phyloP scores from a whole-genome alignment of 208 protist genomes.

The Trypanosomatidae sp. region DNA sequence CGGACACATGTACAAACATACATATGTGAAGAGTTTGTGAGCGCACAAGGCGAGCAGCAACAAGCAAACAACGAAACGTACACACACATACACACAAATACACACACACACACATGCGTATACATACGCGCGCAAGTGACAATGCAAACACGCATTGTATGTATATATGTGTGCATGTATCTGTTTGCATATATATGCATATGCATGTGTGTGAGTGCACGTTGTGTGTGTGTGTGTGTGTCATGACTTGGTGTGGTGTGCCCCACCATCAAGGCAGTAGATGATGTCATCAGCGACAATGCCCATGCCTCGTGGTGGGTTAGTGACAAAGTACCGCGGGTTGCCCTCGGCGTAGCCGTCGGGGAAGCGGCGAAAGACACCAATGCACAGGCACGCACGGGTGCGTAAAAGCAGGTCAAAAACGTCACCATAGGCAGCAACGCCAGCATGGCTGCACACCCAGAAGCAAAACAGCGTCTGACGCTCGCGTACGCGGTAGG shows the following conservation, averaged over 20 bases:
- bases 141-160: no score
- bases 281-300: constrained; percentile 73
- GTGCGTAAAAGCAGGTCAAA: constrained; percentile 62
- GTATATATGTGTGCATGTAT: not conserved
- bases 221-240: not conserved
- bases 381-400: constrained; percentile 60
- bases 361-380: constrained; percentile 73
- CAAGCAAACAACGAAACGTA: no score
- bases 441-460: constrained; percentile 51
- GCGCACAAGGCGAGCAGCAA: no score
- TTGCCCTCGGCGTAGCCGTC: constrained; percentile 31
- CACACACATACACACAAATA: no score
- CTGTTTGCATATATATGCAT: not conserved
- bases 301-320: constrained; percentile 54
- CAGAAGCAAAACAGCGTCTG: constrained; percentile 70
- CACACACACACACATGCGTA: no score
- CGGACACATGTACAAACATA: no score
- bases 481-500: constrained; percentile 12
- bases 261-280: constrained; percentile 50
- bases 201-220: not conserved
- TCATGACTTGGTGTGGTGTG: not conserved
- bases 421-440: constrained; percentile 66
- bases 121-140: no score
- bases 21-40: no score
- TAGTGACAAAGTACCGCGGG: constrained; percentile 81